These are phyloP conservation scores for Leishmania mexicana DNA, from an alignment of 208 protist species.

Conservation along the genomic window DNA sequence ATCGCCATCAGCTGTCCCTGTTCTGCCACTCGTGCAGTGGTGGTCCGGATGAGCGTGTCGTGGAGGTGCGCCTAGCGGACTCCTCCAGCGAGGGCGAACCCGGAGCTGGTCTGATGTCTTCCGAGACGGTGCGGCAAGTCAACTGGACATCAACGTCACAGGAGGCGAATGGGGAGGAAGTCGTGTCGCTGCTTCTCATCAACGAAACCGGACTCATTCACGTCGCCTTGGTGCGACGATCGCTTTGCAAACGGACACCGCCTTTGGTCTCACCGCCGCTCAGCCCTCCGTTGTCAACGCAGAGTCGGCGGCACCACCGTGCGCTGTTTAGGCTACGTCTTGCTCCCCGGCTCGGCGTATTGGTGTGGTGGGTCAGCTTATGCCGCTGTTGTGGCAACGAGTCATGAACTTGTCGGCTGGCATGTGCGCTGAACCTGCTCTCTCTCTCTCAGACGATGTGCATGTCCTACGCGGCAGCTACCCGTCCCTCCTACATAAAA, in stretches of 20 bases:
- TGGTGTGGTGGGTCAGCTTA: constrained; percentile 1
- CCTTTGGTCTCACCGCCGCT: neutral
- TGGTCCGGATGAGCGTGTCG: neutral
- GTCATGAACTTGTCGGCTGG: neutral
- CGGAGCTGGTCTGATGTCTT: neutral
- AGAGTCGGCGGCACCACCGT: neutral
- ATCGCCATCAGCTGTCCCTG: neutral
- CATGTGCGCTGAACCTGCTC: constrained; percentile 24
- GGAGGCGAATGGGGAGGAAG: neutral
- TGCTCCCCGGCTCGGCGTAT: neutral
- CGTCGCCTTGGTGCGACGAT: constrained; percentile 5
- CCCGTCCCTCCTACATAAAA: too few relatives aligned
- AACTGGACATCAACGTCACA: neutral
- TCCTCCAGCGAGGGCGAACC: neutral
- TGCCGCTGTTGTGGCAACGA: neutral
- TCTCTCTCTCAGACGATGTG: constrained; percentile 37
- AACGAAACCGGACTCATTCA: constrained; percentile 7
- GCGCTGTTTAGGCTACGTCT: neutral
- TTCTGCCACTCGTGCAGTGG: neutral
- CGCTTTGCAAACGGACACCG: constrained; percentile 12
- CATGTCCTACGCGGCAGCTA: too few relatives aligned
- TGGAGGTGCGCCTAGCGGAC: neutral
- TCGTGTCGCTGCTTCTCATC: neutral
- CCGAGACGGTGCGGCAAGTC: neutral
- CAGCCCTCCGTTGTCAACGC: constrained; percentile 2